A percentile compares a stretch with the other conserved stretches of the same genome.
Conservation (phyloP, 257 asterid species). For the Fraxinus quadrangulata region DNA sequence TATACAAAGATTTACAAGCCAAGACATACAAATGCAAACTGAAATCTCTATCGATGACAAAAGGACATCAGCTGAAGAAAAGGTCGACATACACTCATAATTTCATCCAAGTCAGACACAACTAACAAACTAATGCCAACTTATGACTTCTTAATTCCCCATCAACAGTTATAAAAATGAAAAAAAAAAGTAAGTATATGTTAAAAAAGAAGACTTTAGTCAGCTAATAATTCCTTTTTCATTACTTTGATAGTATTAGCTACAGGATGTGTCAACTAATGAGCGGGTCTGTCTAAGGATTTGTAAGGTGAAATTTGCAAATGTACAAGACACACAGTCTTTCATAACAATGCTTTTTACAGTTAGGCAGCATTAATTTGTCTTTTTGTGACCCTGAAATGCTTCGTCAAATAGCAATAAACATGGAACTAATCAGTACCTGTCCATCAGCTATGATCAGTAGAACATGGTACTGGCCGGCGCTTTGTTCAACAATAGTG, state of each 20-base stretch:
- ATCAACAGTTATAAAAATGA: not conserved
- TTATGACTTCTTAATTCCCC: not conserved
- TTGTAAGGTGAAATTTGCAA: not conserved
- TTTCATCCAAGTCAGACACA: not conserved
- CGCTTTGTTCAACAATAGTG: constrained; percentile 85
- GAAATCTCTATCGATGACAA: not conserved
- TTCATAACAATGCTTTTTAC: not conserved
- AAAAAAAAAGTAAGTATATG: not conserved
- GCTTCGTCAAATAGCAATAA: not conserved
- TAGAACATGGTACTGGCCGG: constrained; percentile 91
- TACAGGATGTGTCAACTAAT: not conserved
- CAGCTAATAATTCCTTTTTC: not conserved
- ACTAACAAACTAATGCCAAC: not conserved
- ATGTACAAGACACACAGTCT: not conserved
- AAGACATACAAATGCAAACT: not conserved
- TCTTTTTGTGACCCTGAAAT: not conserved
- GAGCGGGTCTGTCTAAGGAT: not conserved
- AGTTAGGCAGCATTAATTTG: not conserved
- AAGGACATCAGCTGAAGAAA: not conserved
- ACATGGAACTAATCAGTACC: constrained; percentile 37
- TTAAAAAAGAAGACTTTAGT: not conserved
- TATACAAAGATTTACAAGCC: constrained; percentile 11
- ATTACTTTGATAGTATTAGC: not conserved
- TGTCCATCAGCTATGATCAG: constrained; percentile 91
- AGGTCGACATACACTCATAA: not conserved